Conservation (phyloP, 78 protist species). For the Tieghemostelium lacteum region DNA sequence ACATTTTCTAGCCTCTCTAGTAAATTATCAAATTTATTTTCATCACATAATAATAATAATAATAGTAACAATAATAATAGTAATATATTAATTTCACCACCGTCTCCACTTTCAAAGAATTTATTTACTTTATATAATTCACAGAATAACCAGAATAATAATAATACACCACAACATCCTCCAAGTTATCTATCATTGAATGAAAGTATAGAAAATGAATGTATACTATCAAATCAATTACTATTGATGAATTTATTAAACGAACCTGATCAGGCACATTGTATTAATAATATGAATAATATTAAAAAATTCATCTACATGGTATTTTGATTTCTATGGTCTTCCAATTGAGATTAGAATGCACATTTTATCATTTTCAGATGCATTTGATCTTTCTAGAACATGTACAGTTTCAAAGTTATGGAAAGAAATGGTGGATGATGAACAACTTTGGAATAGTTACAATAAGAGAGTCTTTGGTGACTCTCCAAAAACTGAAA, state of each 20-base stretch:
- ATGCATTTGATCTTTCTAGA: conserved; percentile 50
- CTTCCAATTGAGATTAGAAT: conserved; percentile 63
- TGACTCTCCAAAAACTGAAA: conserved; percentile 28
- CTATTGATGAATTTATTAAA: not conserved
- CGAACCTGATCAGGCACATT: not conserved
- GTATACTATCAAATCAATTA: not conserved
- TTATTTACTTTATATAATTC: not conserved
- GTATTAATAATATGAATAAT: not conserved
- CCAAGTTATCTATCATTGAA: not conserved
- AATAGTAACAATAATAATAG: not conserved
- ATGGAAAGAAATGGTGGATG: conserved; percentile 50
- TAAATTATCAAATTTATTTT: conserved; percentile 2
- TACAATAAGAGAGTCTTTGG: conserved; percentile 43
- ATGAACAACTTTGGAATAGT: conserved; percentile 63
- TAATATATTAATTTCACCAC: not conserved
- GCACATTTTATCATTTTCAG: conserved; percentile 71
- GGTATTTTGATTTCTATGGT: conserved; percentile 40
- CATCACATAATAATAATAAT: not conserved
- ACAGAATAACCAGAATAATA: not conserved
- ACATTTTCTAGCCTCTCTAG: conserved; percentile 3
- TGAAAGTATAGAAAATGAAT: not conserved
- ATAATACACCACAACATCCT: not conserved
- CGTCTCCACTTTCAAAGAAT: not conserved
- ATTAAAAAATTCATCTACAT: too few species aligned
- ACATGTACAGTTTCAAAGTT: conserved; percentile 10